Percentiles rank a stretch among this genome's conserved stretches.
Conservation (phyloP, 2,329 filamentous ascomycete species). For the Lojkania enalia region DNA sequence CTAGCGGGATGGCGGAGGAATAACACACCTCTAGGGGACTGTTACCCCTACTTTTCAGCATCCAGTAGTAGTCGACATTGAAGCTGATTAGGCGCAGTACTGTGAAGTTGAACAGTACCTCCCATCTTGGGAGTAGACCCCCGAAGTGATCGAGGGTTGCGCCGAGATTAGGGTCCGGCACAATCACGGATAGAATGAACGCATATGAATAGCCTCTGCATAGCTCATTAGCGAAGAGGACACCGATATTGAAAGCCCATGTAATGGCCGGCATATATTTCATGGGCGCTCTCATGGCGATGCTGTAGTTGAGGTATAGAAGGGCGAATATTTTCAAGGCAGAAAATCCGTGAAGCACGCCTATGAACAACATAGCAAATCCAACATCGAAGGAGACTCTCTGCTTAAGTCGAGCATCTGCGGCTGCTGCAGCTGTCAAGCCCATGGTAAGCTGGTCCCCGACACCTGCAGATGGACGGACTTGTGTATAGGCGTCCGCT, state of each 20-base stretch:
- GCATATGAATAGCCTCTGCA: conserved; percentile 74
- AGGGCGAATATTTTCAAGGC: conserved; percentile 80
- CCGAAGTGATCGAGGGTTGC: conserved; percentile 75
- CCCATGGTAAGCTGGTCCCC: conserved; percentile 44
- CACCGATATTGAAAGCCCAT: conserved; percentile 86
- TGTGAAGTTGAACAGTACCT: conserved; percentile 97
- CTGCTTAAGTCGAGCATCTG: conserved; percentile 60
- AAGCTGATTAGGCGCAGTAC: conserved; percentile 92
- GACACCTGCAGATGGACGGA: conserved; percentile 41
- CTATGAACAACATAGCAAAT: conserved; percentile 80
- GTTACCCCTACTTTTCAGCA: conserved; percentile 62
- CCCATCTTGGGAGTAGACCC: conserved; percentile 88
- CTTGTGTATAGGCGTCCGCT: conserved; percentile 49
- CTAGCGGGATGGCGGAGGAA: background rate
- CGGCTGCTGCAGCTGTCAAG: conserved; percentile 53
- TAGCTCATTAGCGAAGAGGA: conserved; percentile 88
- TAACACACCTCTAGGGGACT: conserved; percentile 78
- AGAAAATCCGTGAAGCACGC: conserved; percentile 82
- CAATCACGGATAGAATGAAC: conserved; percentile 60
- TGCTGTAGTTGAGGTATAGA: conserved; percentile 76
- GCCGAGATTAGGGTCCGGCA: conserved; percentile 63
- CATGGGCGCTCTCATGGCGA: conserved; percentile 73
- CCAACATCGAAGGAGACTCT: conserved; percentile 79
- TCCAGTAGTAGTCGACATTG: conserved; percentile 97
- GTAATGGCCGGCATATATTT: conserved; percentile 73